These are phyloP conservation scores for Aaosphaeria arxii DNA, from an alignment of 2,329 filamentous ascomycete species.

Conservation along the genomic window DNA sequence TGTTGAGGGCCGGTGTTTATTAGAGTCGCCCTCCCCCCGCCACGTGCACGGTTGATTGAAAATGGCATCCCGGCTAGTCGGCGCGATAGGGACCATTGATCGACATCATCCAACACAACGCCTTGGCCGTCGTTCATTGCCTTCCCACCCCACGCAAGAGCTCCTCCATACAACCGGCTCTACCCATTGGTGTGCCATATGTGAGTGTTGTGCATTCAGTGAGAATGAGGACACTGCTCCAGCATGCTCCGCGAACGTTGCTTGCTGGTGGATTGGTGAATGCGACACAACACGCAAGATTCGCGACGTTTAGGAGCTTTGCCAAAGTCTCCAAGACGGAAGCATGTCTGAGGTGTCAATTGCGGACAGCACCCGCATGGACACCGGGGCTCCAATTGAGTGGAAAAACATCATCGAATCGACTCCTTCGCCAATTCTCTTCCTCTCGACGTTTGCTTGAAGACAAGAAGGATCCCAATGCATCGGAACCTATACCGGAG, in stretches of 20 bases:
- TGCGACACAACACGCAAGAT: conserved; percentile 8
- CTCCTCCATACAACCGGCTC: too few relatives aligned
- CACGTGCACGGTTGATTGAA: too few relatives aligned
- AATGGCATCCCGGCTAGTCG: too few relatives aligned
- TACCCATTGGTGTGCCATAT: too few relatives aligned
- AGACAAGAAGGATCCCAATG: neutral
- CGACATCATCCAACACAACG: too few relatives aligned
- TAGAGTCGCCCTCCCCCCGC: too few relatives aligned
- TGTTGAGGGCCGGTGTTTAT: too few relatives aligned
- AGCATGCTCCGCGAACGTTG: conserved; percentile 37
- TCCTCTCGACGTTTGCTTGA: neutral
- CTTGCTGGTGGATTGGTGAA: conserved; percentile 13
- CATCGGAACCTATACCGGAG: neutral
- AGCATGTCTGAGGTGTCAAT: conserved; percentile 28
- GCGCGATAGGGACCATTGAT: too few relatives aligned
- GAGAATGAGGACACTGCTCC: conserved; percentile 41
- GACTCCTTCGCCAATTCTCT: neutral
- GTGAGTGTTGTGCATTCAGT: neutral
- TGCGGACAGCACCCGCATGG: conserved; percentile 17
- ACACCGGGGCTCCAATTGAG: neutral
- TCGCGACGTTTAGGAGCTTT: conserved; percentile 5
- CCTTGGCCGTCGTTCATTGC: too few relatives aligned
- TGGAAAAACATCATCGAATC: neutral
- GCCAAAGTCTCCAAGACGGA: conserved; percentile 6
- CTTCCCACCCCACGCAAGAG: too few relatives aligned